phyloP scores from a whole-genome alignment of 208 protist genomes.

The Chromosphaera perkinsii region DNA sequence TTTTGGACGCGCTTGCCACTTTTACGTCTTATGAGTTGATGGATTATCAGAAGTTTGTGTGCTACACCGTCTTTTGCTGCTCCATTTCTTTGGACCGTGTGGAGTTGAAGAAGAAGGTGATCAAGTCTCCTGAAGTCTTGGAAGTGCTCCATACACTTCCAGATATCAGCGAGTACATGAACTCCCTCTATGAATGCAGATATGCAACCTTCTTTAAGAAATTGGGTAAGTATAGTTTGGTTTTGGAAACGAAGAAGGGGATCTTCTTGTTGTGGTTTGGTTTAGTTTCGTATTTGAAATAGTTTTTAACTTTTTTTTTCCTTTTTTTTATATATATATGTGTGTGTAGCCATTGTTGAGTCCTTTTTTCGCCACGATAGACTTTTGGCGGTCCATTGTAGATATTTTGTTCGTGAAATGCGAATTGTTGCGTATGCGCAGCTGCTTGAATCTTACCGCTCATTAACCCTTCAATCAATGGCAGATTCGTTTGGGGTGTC shows the following conservation, averaged over 20 bases:
- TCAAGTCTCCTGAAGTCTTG: slow-evolving; percentile 62
- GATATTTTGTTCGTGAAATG: slow-evolving; percentile 92
- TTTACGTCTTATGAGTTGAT: slow-evolving; percentile 88
- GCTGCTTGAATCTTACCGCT: slow-evolving; percentile 96
- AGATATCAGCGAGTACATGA: slow-evolving; percentile 74
- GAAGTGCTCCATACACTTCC: slow-evolving; percentile 76
- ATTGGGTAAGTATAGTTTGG: slow-evolving; percentile 71
- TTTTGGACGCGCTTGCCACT: slow-evolving; percentile 90
- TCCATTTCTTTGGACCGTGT: slow-evolving; percentile 75
- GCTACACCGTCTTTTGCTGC: slow-evolving; percentile 82
- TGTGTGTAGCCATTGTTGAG: slow-evolving; percentile 61
- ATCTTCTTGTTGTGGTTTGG: neutral
- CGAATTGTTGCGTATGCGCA: slow-evolving; percentile 91
- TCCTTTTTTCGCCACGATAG: slow-evolving; percentile 76
- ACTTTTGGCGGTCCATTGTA: slow-evolving; percentile 81
- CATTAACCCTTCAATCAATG: slow-evolving; percentile 89
- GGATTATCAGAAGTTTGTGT: slow-evolving; percentile 83
- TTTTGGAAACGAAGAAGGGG: no score
- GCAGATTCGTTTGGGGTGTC: slow-evolving; percentile 83
- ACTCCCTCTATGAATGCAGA: slow-evolving; percentile 85
- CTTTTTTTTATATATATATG: neutral
- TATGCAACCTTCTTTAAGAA: slow-evolving; percentile 84
- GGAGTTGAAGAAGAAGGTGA: slow-evolving; percentile 63
- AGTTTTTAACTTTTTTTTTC: neutral
- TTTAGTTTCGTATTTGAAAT: neutral